A percentile compares a stretch with the other conserved stretches of the same genome.
These are phyloP conservation scores for Termitomyces sp. DNA, from an alignment of 768 basidiomycete species.

Conservation along the genomic window DNA sequence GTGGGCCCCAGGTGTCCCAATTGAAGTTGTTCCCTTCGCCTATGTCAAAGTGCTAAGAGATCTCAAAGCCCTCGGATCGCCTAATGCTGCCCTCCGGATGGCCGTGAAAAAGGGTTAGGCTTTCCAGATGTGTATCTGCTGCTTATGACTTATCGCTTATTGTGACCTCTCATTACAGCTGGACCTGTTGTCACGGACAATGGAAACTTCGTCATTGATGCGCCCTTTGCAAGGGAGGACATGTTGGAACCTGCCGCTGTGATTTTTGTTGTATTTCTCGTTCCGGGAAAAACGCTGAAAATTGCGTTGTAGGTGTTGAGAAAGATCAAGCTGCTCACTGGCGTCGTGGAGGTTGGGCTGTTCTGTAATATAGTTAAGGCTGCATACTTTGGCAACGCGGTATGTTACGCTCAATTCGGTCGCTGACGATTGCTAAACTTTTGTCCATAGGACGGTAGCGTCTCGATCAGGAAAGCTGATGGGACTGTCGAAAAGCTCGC, in stretches of 20 bases:
- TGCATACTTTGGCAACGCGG: constrained; percentile 94
- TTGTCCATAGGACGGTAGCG: constrained; percentile 55
- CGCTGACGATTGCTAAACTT: not conserved
- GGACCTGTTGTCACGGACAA: constrained; percentile 98
- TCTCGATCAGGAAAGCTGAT: constrained; percentile 55
- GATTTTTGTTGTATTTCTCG: constrained; percentile 7
- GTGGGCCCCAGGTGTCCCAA: constrained; percentile 87
- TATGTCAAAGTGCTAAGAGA: constrained; percentile 83
- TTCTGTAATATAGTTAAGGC: constrained; percentile 91
- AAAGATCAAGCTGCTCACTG: constrained; percentile 90
- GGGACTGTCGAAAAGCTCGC: constrained; percentile 35
- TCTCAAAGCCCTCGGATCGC: constrained; percentile 55
- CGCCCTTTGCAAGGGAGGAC: constrained; percentile 70
- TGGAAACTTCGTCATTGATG: constrained; percentile 96
- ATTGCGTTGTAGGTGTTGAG: constrained; percentile 52
- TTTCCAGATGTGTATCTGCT: not conserved
- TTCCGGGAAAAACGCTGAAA: not conserved
- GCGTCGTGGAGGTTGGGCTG: constrained; percentile 98
- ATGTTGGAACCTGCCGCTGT: constrained; percentile 68
- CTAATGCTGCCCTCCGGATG: constrained; percentile 83
- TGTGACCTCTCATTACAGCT: constrained; percentile 34
- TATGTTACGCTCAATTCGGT: constrained; percentile 19
- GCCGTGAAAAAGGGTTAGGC: constrained; percentile 66
- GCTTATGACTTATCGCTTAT: not conserved
- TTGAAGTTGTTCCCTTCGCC: constrained; percentile 96